Percentiles rank a stretch among this genome's conserved stretches.
These are phyloP conservation scores for Lonicera japonica DNA, from an alignment of 129 eudicot species.

Conservation along the genomic window DNA sequence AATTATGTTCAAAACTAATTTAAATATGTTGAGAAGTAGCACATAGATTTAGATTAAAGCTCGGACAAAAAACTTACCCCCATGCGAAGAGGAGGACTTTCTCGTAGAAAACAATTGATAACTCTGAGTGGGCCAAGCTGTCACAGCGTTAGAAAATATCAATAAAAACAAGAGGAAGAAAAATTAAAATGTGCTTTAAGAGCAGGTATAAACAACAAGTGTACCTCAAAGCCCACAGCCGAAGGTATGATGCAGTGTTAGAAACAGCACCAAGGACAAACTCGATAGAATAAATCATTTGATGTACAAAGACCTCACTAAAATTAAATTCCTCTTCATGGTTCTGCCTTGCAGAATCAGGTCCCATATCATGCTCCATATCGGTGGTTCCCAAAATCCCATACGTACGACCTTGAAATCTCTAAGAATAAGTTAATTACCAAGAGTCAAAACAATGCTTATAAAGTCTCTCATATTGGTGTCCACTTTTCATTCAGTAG, in stretches of 20 bases:
- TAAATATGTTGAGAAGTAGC: no score
- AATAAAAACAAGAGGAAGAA: slow-evolving; percentile 2
- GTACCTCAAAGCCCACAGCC: slow-evolving; percentile 99
- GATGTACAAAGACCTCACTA: slow-evolving; percentile 97
- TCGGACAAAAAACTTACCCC: slow-evolving; percentile 57
- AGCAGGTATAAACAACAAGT: slow-evolving; percentile 1
- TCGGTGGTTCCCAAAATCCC: slow-evolving; percentile 80
- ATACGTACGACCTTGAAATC: slow-evolving; percentile 96
- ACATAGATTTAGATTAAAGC: not conserved
- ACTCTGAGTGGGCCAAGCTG: slow-evolving; percentile 98
- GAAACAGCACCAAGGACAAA: slow-evolving; percentile 98
- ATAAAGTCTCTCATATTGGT: no score
- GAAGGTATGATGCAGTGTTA: slow-evolving; percentile 96
- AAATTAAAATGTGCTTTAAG: slow-evolving; percentile 1
- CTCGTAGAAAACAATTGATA: slow-evolving; percentile 93
- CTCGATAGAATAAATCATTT: slow-evolving; percentile 95
- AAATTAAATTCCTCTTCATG: slow-evolving; percentile 90
- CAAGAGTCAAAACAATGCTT: no score
- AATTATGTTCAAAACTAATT: no score
- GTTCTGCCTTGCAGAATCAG: slow-evolving; percentile 68
- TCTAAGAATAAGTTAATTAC: slow-evolving; percentile 34
- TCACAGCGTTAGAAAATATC: slow-evolving; percentile 14
- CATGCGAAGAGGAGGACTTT: slow-evolving; percentile 91
- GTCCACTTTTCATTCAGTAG: no score
- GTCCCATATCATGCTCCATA: slow-evolving; percentile 62